Evolutionary conservation across 495 filamentous ascomycete species (phyloP), one percentile per base, ranked within the genome.

Genomic region (Hypoxylon cercidicola): DNA sequence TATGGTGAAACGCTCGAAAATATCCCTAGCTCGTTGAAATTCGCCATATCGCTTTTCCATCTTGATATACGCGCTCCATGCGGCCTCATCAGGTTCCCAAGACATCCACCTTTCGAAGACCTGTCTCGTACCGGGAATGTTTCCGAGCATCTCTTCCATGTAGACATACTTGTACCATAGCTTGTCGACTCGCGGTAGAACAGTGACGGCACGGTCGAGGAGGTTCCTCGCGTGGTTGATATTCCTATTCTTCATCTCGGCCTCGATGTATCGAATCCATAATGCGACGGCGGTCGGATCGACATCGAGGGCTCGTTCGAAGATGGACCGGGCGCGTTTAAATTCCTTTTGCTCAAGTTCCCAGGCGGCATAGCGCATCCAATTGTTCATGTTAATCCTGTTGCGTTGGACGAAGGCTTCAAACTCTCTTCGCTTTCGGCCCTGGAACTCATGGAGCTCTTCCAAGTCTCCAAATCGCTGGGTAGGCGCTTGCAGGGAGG

Each of bases 81-180:
- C 96, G 34, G 89, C 88, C 83, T 97, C 95, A 58, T 97, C 92
- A 3, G 95, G 95, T 75, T 97, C 90, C 95, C 95, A 99, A 55
- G 90, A 88, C 90, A 98, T 93, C 96, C 96, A 99, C 41, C 95
- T 82, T 79, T 99, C 96, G 74, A 98, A 99, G 2, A 98, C 92
- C 73, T 96, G 92, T 49, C 95, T 83, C 15, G 93, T 96, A 13
- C 95, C 95, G 6, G 93, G 87, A 39, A 99, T 88, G 68, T 99
- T 97, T 5, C 91, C 79, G 40, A 99, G 81, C 49, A 93, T 98
- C 82, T 99, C 96, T 75, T 97, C 95, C 90, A 98, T 96, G 72
- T 97, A 97, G 25, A 96, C 92, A 83, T 97, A 98, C 74, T 97
- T 97, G 77, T 94, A 98, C 95, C 95, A 99, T 50, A 99, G 80